Percentiles rank a stretch among this genome's conserved stretches.
phyloP scores from a whole-genome alignment of 2,329 filamentous ascomycete genomes.

The Ophiostoma quercus region DNA sequence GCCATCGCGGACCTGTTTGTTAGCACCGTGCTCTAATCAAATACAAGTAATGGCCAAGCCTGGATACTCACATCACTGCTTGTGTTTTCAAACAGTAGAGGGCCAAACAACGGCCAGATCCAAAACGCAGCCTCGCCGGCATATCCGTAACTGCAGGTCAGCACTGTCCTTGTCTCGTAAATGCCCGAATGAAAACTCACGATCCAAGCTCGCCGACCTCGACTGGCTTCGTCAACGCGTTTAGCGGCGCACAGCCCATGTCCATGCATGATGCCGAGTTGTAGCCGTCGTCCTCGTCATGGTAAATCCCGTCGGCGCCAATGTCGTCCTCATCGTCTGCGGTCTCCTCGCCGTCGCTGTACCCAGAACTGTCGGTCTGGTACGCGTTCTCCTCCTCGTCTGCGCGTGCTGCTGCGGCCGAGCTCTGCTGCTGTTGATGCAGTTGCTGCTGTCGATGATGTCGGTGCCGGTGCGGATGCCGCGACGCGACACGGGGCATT shows the following conservation, averaged over 20 bases:
- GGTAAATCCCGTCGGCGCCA: background rate
- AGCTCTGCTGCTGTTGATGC: background rate
- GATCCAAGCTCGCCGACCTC: constrained; percentile 40
- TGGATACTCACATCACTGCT: constrained; percentile 55
- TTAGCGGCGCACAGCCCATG: constrained; percentile 39
- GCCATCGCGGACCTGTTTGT: constrained; percentile 51
- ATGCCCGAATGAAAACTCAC: constrained; percentile 29
- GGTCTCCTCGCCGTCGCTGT: background rate
- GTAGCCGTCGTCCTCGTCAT: background rate
- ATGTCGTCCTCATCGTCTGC: constrained; percentile 5
- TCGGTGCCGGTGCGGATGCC: constrained; percentile 6
- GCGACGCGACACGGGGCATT: constrained; percentile 19
- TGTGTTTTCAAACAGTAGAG: constrained; percentile 68
- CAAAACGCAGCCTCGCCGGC: constrained; percentile 46
- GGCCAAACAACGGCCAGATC: constrained; percentile 58
- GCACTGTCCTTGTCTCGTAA: background rate
- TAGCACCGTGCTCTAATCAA: too few relatives aligned
- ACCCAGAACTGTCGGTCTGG: background rate
- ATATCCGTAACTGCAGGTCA: constrained; percentile 21
- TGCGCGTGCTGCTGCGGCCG: background rate
- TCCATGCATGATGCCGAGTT: constrained; percentile 6
- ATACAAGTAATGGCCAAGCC: too few relatives aligned
- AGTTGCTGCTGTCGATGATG: background rate
- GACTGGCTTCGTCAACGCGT: constrained; percentile 40
- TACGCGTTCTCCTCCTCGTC: constrained; percentile 17